Base-by-base conservation (phyloP, 148 eudicot genomes). In the Simmondsia chinensis region DNA sequence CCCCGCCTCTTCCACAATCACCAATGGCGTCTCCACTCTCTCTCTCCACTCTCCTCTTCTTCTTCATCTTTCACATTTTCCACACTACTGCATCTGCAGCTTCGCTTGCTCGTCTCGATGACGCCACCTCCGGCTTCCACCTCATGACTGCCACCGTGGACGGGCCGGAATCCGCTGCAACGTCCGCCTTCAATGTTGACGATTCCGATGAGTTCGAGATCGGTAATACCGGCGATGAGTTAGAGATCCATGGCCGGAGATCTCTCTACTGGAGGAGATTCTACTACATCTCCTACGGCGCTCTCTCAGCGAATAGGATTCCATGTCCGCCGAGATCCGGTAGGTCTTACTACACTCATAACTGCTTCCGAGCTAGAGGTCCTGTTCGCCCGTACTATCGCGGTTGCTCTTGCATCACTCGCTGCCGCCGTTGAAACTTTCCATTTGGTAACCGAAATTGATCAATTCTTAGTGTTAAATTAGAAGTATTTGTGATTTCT, bases 251-350 rank as follows among this genome's bases (percentile, higher is more conserved):
- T 12, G 21, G 29, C 0, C 55, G 87, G 21, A 58, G 96, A 40
- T 71, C 79, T 0, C 65, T 87, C 6, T 66, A 67, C 13, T 82
- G 93, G 87, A 39, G 35, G 21, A 46, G 51, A 36, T 12, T 12
- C 20, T 75, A 73, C 61, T 87, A 87, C 60, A 87, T 87, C 5
- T 87, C 96, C 2, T 87, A 87, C 26, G 96, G 79, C 0, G 96
- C 91, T 0, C 64, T 87, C 0, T 55, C 83, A 1, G 93, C 93
- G 4, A 79, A 82, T 47, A 50, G 84, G 0, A 66, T 87, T 25
- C 87, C 93, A 0, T 87, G 96, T 46, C 87, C 84, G 0, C 65
- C 96, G 7, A 79, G 87, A n/a, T 87, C 96, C 0, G 93, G 96
- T 2, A 64, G 79, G 59, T 87, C 96, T 1, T 87, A 87, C 50